phyloP scores from a whole-genome alignment of 2,329 filamentous ascomycete genomes.

The Malbranchea cinnamomea region DNA sequence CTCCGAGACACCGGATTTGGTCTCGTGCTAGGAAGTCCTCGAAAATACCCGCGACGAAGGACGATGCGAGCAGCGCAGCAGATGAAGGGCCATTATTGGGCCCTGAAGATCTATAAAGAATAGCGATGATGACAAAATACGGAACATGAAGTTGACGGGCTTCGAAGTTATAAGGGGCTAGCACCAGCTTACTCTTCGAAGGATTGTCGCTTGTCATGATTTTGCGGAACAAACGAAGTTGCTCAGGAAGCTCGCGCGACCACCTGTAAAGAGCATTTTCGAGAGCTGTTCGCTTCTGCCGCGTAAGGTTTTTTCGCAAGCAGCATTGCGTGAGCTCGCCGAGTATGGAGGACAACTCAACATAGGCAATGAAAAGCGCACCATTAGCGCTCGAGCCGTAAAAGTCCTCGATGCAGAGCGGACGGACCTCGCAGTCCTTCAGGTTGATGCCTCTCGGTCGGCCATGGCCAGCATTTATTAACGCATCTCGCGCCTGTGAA shows the following conservation, averaged over 20 bases:
- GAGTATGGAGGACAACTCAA: constrained; percentile 26
- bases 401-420: constrained; percentile 23
- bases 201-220: constrained; percentile 6
- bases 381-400: constrained; percentile 15
- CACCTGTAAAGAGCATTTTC: constrained; percentile 21
- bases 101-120: constrained; percentile 23
- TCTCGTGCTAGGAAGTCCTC: constrained; percentile 31
- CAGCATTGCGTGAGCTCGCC: constrained; percentile 16
- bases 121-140: constrained; percentile 27
- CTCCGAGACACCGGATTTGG: constrained; percentile 28
- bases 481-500: constrained; percentile 21
- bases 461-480: constrained; percentile 30
- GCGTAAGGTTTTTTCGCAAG: constrained; percentile 15
- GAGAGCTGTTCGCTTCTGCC: constrained; percentile 13
- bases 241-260: constrained; percentile 21
- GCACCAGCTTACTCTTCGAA: constrained; percentile 6
- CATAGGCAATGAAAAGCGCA: constrained; percentile 25
- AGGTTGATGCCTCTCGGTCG: constrained; percentile 26
- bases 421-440: constrained; percentile 24
- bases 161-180: constrained; percentile 22
- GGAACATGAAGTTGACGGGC: constrained; percentile 24
- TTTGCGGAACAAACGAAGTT: constrained; percentile 14
- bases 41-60: constrained; percentile 29
- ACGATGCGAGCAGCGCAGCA: constrained; percentile 26
- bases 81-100: constrained; percentile 19